A percentile compares a stretch with the other conserved stretches of the same genome.
Evolutionary conservation across 306 rosid species (phyloP).

Genomic region (Prunus kanzakura): DNA sequence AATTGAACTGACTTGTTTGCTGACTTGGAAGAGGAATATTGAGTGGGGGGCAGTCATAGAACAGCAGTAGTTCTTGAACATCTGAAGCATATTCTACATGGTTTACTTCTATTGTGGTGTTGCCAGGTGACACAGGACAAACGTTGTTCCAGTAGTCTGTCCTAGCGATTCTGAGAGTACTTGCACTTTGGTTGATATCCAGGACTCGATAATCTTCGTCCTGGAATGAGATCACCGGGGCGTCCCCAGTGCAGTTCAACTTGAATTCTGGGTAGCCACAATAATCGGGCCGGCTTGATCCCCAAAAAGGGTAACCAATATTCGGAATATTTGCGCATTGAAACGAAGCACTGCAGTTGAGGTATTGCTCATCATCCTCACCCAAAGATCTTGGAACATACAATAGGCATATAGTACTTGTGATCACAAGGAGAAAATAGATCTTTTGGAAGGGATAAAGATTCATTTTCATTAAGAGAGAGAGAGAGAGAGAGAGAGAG

Average conservation of each 20-base stretch:
- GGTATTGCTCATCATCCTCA: constrained; percentile 18
- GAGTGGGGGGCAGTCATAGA: no score
- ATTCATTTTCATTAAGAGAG: constrained; percentile 23
- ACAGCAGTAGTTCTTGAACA: no score
- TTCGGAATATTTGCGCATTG: constrained; percentile 13
- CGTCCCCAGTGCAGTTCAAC: constrained; percentile 33
- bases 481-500: background rate
- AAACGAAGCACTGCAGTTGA: constrained; percentile 25
- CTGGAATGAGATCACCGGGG: constrained; percentile 18
- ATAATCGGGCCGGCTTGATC: constrained; percentile 30
- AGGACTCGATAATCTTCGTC: constrained; percentile 30
- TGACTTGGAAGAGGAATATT: no score
- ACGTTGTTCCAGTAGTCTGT: constrained; percentile 37
- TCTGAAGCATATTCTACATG: no score
- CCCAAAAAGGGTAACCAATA: constrained; percentile 55
- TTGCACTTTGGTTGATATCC: constrained; percentile 5
- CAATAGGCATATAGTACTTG: constrained; percentile 22
- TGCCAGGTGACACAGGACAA: no score
- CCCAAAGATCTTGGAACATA: constrained; percentile 21
- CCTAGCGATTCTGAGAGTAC: constrained; percentile 35
- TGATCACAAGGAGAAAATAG: constrained; percentile 25
- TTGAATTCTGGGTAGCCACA: constrained; percentile 55
- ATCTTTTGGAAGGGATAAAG: constrained; percentile 1
- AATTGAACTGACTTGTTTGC: no score
- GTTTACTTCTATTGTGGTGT: no score